Conservation (phyloP, 257 asterid species). For the Petunia secreta region DNA sequence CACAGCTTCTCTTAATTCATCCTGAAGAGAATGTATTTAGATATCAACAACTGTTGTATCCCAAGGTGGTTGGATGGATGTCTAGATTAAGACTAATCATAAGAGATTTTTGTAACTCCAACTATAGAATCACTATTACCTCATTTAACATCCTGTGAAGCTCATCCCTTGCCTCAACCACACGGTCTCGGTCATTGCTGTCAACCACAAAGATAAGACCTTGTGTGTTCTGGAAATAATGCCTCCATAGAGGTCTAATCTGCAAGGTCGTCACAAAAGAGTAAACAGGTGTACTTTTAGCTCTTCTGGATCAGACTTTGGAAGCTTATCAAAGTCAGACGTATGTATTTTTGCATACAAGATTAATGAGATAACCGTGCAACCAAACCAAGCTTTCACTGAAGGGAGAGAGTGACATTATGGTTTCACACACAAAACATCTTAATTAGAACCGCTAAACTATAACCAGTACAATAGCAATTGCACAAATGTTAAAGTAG, state of each 20-base stretch:
- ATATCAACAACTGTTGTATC: not conserved
- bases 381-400: too few species aligned
- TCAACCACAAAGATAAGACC: slow-evolving; percentile 30
- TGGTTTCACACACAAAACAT: too few species aligned
- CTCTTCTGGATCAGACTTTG: too few species aligned
- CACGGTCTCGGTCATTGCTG: slow-evolving; percentile 29
- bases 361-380: too few species aligned
- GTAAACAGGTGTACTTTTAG: not conserved
- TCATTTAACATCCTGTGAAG: slow-evolving; percentile 31
- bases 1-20: slow-evolving; percentile 64
- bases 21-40: slow-evolving; percentile 36
- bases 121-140: not conserved
- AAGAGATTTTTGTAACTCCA: not conserved
- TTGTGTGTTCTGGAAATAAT: slow-evolving; percentile 30
- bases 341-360: too few species aligned
- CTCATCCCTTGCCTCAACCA: slow-evolving; percentile 31
- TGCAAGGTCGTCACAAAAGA: slow-evolving; percentile 6
- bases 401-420: too few species aligned
- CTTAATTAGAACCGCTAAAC: too few species aligned
- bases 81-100: not conserved
- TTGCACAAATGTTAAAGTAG: too few species aligned
- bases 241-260: slow-evolving; percentile 33
- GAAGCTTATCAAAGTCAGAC: too few species aligned
- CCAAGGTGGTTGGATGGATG: not conserved
- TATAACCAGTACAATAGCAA: too few species aligned